Evolutionary conservation across 2,329 filamentous ascomycete genomes (phyloP).

Genomic region (Aspergillus sojae): DNA sequence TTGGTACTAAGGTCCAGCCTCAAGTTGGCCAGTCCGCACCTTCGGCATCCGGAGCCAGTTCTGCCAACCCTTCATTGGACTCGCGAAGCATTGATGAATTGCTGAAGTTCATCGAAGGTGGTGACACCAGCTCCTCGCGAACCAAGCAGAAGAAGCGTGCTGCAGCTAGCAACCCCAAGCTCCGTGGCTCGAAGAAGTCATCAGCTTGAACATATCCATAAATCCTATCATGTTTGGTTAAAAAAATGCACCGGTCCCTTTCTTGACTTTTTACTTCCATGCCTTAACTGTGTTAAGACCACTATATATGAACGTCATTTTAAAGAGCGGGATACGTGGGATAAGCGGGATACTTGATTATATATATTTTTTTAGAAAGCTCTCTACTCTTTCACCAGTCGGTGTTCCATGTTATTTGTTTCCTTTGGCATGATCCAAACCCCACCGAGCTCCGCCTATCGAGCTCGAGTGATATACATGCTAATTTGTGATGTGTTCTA

Average conservation of each 20-base stretch:
- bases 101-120: slow-evolving; percentile 89
- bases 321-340: slow-evolving; percentile 28
- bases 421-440: slow-evolving; percentile 26
- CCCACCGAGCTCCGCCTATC: slow-evolving; percentile 34
- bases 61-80: slow-evolving; percentile 57
- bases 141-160: slow-evolving; percentile 50
- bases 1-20: slow-evolving; percentile 63
- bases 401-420: slow-evolving; percentile 16
- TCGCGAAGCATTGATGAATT: slow-evolving; percentile 89
- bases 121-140: slow-evolving; percentile 43
- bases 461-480: slow-evolving; percentile 33
- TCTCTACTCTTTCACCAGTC: slow-evolving; percentile 33
- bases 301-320: slow-evolving; percentile 28
- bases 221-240: slow-evolving; percentile 9
- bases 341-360: slow-evolving; percentile 32
- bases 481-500: slow-evolving; percentile 21
- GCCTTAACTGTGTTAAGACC: slow-evolving; percentile 30
- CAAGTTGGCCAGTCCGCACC: slow-evolving; percentile 63
- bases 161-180: slow-evolving; percentile 46
- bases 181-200: slow-evolving; percentile 46
- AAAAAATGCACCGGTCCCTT: slow-evolving; percentile 14
- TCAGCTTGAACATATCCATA: slow-evolving; percentile 27
- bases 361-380: slow-evolving; percentile 30
- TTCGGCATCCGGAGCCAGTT: slow-evolving; percentile 47
- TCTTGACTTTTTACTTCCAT: slow-evolving; percentile 28